Conservation (phyloP, 345 rosid genomes). For the Dimocarpus longan region DNA sequence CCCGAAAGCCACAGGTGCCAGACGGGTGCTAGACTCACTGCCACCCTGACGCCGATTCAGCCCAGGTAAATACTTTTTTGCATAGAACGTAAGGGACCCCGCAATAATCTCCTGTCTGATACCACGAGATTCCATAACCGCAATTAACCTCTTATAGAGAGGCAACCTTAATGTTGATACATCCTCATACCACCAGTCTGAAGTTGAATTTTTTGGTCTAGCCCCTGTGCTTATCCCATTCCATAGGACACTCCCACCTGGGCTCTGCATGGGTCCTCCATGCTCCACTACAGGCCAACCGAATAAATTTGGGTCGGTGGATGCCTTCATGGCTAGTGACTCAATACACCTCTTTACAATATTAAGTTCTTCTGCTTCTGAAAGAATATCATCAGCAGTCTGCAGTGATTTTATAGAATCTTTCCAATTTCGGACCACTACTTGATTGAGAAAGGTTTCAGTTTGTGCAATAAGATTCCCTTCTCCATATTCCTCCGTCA, state of each 20-base stretch:
- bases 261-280: slow-evolving; percentile 95
- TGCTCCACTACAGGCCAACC: slow-evolving; percentile 96
- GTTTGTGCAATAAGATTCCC: slow-evolving; percentile 78
- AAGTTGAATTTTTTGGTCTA: slow-evolving; percentile 66
- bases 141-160: slow-evolving; percentile 73
- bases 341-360: slow-evolving; percentile 79
- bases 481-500: slow-evolving; percentile 96
- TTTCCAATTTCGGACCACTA: slow-evolving; percentile 86
- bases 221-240: slow-evolving; percentile 98
- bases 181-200: slow-evolving; percentile 99
- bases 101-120: slow-evolving; percentile 74
- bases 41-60: slow-evolving; percentile 73
- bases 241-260: slow-evolving; percentile 95
- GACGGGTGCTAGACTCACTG: slow-evolving; percentile 63
- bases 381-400: slow-evolving; percentile 70
- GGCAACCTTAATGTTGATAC: slow-evolving; percentile 72
- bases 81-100: slow-evolving; percentile 71
- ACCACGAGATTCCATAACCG: slow-evolving; percentile 76
- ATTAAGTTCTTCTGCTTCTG: slow-evolving; percentile 68
- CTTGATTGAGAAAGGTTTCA: slow-evolving; percentile 86
- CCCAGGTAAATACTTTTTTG: slow-evolving; percentile 84
- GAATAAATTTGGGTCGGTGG: slow-evolving; percentile 82
- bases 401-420: slow-evolving; percentile 84
- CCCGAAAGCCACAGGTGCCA: slow-evolving; percentile 54
- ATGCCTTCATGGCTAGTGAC: slow-evolving; percentile 73